Conservation (phyloP, 495 filamentous ascomycete species). For the Bathelium albidoporum region DNA sequence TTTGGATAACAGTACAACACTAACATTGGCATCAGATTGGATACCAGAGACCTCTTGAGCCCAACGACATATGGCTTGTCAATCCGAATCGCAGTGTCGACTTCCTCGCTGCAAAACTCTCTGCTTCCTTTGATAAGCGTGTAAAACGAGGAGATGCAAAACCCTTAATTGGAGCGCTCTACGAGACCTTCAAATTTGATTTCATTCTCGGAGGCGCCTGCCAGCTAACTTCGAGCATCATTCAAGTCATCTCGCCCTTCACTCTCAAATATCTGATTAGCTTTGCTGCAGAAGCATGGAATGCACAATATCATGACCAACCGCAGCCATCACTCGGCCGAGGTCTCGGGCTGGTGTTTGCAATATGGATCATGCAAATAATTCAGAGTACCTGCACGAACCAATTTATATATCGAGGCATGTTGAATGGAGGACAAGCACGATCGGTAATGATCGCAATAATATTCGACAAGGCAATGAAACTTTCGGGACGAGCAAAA, state of each 20-base stretch:
- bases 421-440: constrained; percentile 33
- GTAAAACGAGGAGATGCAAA: constrained; percentile 56
- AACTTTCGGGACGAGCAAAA: constrained; percentile 31
- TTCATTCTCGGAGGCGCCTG: constrained; percentile 76
- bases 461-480: constrained; percentile 41
- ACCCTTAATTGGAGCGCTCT: constrained; percentile 68
- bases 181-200: constrained; percentile 78
- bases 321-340: constrained; percentile 24
- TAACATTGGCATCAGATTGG: constrained; percentile 42
- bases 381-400: constrained; percentile 32
- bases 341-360: constrained; percentile 33
- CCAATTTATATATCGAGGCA: constrained; percentile 36
- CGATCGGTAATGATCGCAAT: constrained; percentile 34
- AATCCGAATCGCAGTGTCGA: constrained; percentile 70
- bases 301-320: constrained; percentile 29
- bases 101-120: constrained; percentile 51
- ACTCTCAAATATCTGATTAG: constrained; percentile 31
- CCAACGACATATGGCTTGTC: constrained; percentile 77
- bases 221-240: constrained; percentile 56
- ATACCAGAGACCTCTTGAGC: constrained; percentile 73
- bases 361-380: constrained; percentile 32
- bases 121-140: constrained; percentile 56
- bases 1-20: neutral
- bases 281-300: constrained; percentile 55
- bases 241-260: constrained; percentile 63